Base-by-base conservation (phyloP, 345 rosid genomes). In the Ceriops tagal region DNA sequence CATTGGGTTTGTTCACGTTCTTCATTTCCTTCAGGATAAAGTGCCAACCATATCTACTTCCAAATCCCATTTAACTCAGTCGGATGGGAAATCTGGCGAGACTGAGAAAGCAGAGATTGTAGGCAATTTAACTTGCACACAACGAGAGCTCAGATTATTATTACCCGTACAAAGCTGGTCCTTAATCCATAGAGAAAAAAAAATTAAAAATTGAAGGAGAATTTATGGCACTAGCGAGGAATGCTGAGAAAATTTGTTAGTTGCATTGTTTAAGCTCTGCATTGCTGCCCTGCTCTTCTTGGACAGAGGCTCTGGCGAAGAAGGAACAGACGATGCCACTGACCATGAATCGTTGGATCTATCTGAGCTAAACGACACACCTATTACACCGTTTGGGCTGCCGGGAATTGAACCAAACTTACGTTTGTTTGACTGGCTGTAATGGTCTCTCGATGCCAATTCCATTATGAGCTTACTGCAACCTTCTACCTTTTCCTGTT, bases 301-400 rank as follows among this genome's bases (percentile, higher is more conserved):
- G 37, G 75, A 56, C 58, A 56, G 72, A 19, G 84, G 87, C 78
- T 81, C 86, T 24, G 87, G 86, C n/a, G 89, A 84, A 26, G 95
- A 87, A 30, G 89, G 77, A 59, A 80, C 86, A 0, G 89, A 78
- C 8, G 81, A 68, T 61, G 57, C 83, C 78, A 47, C 80, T 0
- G 81, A 74, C 89, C 85, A 84, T 5, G 86, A 81, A 64, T 83
- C 85, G 66, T 79, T 79, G 18, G 90, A 86, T 75, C 83, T 73
- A 22, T 83, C 90, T 49, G 82, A 78, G 81, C 86, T 80, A 49
- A 87, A 83, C 8, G 86, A 86, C 73, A 78, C 72, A 70, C 87
- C 90, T 22, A 90, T 87, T 37, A 86, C 96, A 4, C 90, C 83
- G 52, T 86, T 85, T 4, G 93, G 92, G 71, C 96, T 87, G 62